These are phyloP conservation scores for Quercus robur DNA, from an alignment of 306 rosid genomes.

Conservation along the genomic window DNA sequence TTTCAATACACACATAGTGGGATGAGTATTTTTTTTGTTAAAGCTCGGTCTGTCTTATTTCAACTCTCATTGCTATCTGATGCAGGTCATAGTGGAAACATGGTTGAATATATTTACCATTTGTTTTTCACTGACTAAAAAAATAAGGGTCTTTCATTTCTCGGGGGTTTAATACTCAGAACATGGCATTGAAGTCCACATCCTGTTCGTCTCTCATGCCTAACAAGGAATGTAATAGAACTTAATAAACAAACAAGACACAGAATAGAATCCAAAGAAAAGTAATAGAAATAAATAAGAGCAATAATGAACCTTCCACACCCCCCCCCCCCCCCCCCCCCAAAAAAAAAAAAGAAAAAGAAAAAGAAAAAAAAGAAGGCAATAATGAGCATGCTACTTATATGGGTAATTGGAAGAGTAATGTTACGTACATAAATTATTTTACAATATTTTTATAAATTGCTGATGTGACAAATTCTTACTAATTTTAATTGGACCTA, in stretches of 20 bases:
- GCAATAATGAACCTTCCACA: neutral
- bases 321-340: too few relatives aligned
- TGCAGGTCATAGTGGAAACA: too few relatives aligned
- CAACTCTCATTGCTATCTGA: too few relatives aligned
- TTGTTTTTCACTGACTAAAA: neutral
- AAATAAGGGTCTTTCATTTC: neutral
- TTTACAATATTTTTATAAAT: too few relatives aligned
- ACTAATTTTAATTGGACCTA: too few relatives aligned
- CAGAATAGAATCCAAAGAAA: slow-evolving; percentile 31
- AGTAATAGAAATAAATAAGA: neutral
- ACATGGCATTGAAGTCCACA: slow-evolving; percentile 2
- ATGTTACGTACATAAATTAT: fast-evolving
- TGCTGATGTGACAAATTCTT: fast-evolving
- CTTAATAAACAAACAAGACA: slow-evolving; percentile 2
- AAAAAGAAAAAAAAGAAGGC: too few relatives aligned
- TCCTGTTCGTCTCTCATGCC: slow-evolving; percentile 20
- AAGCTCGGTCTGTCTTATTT: neutral
- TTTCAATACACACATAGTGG: neutral
- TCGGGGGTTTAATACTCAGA: neutral
- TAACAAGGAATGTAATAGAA: slow-evolving; percentile 22
- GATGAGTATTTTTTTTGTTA: neutral
- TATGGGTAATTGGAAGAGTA: too few relatives aligned
- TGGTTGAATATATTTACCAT: neutral
- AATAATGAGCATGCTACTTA: neutral
- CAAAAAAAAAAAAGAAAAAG: neutral